Percentiles rank a stretch among this genome's conserved stretches.
These are phyloP conservation scores for Malus sieversii DNA, from an alignment of 306 rosid genomes.

Conservation along the genomic window DNA sequence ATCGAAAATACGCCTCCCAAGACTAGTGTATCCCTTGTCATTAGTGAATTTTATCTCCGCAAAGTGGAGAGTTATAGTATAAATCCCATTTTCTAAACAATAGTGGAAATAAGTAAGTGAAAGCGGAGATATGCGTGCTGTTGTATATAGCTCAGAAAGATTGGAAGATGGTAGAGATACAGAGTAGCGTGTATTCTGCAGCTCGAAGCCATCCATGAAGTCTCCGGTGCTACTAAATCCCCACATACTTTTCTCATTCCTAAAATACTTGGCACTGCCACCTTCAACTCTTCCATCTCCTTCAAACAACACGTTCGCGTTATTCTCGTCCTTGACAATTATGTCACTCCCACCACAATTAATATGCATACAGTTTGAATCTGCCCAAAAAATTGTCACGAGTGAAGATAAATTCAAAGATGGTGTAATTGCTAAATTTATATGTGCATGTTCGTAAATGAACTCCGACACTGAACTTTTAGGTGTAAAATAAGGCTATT, in stretches of 20 bases:
- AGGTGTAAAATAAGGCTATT: no score
- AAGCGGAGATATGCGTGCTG: conserved; percentile 55
- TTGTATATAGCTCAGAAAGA: conserved; percentile 33
- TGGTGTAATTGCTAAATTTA: not conserved
- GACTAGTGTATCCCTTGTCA: conserved; percentile 33
- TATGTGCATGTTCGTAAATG: no score
- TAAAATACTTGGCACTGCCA: conserved; percentile 19
- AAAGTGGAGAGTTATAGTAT: conserved; percentile 51
- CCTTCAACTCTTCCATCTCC: conserved; percentile 31
- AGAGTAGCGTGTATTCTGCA: conserved; percentile 25
- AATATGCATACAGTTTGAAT: conserved; percentile 48
- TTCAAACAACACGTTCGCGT: not conserved
- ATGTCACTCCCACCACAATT: conserved; percentile 43
- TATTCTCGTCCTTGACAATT: conserved; percentile 1
- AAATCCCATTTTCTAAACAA: conserved; percentile 65
- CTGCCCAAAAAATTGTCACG: conserved; percentile 19
- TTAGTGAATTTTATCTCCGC: conserved; percentile 55
- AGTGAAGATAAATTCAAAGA: not conserved
- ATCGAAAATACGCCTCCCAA: conserved; percentile 58
- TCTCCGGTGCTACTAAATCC: conserved; percentile 45
- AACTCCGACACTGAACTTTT: not conserved
- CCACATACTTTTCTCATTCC: conserved; percentile 7
- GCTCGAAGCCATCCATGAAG: conserved; percentile 25
- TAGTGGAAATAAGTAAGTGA: conserved; percentile 64
- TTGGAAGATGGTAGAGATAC: conserved; percentile 27